Evolutionary conservation across 441 rosid genomes (phyloP), one percentile per base, ranked within the genome.

Genomic region (Pelargonium australe): DNA sequence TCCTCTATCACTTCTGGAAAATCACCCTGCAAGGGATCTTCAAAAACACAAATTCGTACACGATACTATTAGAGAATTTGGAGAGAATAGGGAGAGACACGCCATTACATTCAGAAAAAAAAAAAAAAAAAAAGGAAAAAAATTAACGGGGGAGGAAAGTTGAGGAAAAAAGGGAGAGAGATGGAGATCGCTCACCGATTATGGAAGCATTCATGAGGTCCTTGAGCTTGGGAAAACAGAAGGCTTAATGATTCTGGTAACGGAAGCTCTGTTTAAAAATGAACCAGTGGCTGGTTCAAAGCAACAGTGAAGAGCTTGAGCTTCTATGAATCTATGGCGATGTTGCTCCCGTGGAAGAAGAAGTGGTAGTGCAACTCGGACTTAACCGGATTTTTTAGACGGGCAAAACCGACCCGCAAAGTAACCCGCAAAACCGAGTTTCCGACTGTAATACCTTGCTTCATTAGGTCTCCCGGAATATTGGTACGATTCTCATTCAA

Each of bases 11-110:
- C 98, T 78, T 92, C 98, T 4, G 98, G 98, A 68, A 95, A 95
- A 82, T 91, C 99, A 34, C 99, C 99, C 85, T 95, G 99, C 80
- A 95, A 63, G 20, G 99, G 97, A 86, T 91, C 97, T 95, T 80
- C 19, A 66, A 5, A 55, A 19, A 49, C 37, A 20, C 43, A 12
- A n/a, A 31, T 4, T 7, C 40, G 44, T 7, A 41, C 28, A 40
- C 6, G 40, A 3, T 16, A 9, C 41, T 13, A 68, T n/a, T 20
- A 34, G 60, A 12, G 31, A 3, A 69, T 1, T 14, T 66, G 47
- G 13, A 40, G 3, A 41, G 31, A 68, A 45, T 12, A 49, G 16
- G 19, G 17, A 47, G 11, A 2, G 1, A 23, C 13, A 11, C 37
- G 37, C 37, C 37, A 31, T 4, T 0, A 31, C 37, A 31, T 31